A percentile compares a stretch with the other conserved stretches of the same genome.
phyloP scores from a whole-genome alignment of 345 rosid genomes.

The Citrus trifoliata region DNA sequence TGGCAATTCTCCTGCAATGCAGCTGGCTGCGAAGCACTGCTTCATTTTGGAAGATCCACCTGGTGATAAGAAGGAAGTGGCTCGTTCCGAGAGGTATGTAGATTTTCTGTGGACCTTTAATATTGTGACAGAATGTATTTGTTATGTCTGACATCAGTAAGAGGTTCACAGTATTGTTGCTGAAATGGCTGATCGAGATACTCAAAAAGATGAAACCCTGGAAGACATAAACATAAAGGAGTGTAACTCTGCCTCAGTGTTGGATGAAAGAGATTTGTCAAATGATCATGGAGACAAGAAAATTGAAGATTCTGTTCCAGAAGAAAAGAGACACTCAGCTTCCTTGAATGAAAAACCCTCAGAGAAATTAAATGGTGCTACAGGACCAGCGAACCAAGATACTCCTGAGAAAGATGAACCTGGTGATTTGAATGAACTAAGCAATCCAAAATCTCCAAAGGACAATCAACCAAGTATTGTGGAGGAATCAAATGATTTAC shows the following conservation, averaged over 20 bases:
- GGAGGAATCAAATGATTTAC: constrained; percentile 21
- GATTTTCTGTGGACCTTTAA: constrained; percentile 1
- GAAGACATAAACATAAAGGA: constrained; percentile 34
- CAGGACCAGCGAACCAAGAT: constrained; percentile 13
- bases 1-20: constrained; percentile 53
- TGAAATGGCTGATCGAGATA: constrained; percentile 34
- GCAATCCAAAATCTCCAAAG: constrained; percentile 20
- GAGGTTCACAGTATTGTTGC: constrained; percentile 49
- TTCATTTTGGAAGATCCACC: constrained; percentile 92
- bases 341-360: constrained; percentile 29
- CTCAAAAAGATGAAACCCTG: constrained; percentile 32
- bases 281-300: constrained; percentile 31
- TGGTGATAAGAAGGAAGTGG: constrained; percentile 47
- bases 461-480: constrained; percentile 22
- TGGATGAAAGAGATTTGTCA: constrained; percentile 27
- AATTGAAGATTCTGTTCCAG: constrained; percentile 37
- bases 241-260: constrained; percentile 25
- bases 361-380: constrained; percentile 24
- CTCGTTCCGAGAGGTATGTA: constrained; percentile 54
- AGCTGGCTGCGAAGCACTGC: constrained; percentile 83
- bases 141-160: constrained; percentile 29
- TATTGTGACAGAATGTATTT: constrained; percentile 13
- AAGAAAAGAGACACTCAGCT: constrained; percentile 37
- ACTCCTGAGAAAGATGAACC: constrained; percentile 31
- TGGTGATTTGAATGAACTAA: constrained; percentile 35